These are phyloP conservation scores for Neofusicoccum kwambonambiense DNA, from an alignment of 2,329 filamentous ascomycete genomes.

Conservation along the genomic window DNA sequence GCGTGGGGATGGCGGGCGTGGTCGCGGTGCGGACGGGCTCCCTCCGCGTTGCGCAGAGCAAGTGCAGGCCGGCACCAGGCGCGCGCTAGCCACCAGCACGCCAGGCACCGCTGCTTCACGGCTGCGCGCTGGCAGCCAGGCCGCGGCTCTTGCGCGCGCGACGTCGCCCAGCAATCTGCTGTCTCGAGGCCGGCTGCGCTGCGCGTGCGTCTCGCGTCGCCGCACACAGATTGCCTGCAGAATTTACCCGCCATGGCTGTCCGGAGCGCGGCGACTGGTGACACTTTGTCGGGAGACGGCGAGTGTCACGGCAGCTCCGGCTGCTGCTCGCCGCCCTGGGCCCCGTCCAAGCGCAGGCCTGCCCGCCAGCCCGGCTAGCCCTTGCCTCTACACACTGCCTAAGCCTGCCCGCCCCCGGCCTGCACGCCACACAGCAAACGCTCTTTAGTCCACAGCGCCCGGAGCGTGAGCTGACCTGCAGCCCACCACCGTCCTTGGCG, in stretches of 20 bases:
- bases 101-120: background rate
- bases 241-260: background rate
- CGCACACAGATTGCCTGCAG: background rate
- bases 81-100: background rate
- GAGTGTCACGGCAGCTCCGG: background rate
- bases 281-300: background rate
- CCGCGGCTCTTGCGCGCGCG: background rate
- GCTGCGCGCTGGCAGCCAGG: background rate
- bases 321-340: background rate
- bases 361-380: background rate
- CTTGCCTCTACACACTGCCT: background rate
- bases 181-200: background rate
- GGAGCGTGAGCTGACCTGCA: conserved; percentile 12
- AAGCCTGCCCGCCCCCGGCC: background rate
- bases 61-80: background rate
- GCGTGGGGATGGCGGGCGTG: background rate
- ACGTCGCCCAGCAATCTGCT: background rate
- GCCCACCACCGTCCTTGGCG: conserved; percentile 7
- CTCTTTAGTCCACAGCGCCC: background rate
- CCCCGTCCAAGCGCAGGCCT: background rate
- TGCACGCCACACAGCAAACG: background rate
- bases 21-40: background rate
- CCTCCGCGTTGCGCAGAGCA: background rate
- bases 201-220: background rate
- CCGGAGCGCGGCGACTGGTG: background rate